Evolutionary conservation across 352 stramenopile species (phyloP), one percentile per base, ranked within the genome.

Genomic region (Phytopythium delawarense): DNA sequence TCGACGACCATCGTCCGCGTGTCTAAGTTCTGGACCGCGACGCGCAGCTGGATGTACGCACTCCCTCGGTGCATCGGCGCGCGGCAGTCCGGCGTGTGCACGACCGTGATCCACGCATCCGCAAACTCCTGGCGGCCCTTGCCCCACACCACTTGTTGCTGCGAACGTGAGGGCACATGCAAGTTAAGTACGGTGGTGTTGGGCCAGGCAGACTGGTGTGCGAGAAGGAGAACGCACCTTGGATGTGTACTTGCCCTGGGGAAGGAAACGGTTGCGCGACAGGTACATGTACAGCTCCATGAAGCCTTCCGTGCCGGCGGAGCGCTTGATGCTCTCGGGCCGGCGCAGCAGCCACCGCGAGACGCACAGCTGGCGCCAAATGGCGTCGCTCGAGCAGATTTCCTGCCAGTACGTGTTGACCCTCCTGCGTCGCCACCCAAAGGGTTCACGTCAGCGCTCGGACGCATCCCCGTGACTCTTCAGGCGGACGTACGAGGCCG

Each of bases 71-170:
- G 63, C 1, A 69, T 59, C 4, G 81, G 67, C 52, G 84, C 68
- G 37, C 80, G 74, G 66, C 83, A 92, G 61, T 92, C 84, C 12
- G 81, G 66, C 3, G 78, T 82, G 62, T 92, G 83, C 12, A 79
- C 83, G 30, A 92, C 65, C 6, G 79, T 91, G 53, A 92, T 70
- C 83, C 83, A 92, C 18, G 84, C 76, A 53, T 92, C 81, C 4
- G 81, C 75, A n/a, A 74, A 75, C 60, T 91, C 75, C 16, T 88
- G 77, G 1, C 81, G 74, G 25, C 67, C 80, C 28, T 81, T 82
- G 4, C 81, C 83, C 83, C 83, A 92, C 7, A 89, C 74, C 51
- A 90, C 72, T 62, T 89, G 79, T 28, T 87, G 74, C 70, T 76
- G 49, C 25, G 53, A 49, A 56, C 4, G 16, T 25, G 6, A n/a